Percentiles rank a stretch among this genome's conserved stretches.
These are phyloP conservation scores for Perkinsus marinus DNA, from an alignment of 169 alveolate species.

Conservation along the genomic window DNA sequence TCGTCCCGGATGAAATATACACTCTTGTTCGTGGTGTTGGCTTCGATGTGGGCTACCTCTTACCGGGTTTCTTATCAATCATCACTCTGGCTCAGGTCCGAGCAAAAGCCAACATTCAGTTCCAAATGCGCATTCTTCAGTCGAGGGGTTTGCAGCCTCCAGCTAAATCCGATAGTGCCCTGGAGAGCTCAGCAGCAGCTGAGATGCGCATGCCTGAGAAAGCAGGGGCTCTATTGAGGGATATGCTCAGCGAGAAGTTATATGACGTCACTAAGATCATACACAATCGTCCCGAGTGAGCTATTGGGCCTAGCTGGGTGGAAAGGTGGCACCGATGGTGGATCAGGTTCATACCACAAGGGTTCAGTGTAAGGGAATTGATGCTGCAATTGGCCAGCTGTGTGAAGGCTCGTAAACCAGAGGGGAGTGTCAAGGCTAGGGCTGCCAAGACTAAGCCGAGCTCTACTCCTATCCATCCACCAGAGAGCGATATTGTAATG, in stretches of 20 bases:
- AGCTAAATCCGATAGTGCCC: background rate
- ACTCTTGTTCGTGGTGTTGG: background rate
- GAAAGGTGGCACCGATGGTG: background rate
- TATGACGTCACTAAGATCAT: background rate
- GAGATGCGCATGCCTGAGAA: background rate
- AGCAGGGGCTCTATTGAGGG: background rate
- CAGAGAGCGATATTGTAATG: background rate
- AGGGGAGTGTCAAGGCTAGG: background rate
- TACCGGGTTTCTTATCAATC: background rate
- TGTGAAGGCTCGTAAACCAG: background rate
- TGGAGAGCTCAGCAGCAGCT: background rate
- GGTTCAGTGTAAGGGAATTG: background rate
- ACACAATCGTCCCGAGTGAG: background rate
- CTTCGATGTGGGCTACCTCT: background rate
- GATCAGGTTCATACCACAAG: background rate
- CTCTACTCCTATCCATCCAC: background rate
- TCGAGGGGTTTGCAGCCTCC: background rate
- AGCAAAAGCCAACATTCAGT: background rate
- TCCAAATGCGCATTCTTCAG: background rate
- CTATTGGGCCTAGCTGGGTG: background rate
- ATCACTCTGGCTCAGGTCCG: background rate
- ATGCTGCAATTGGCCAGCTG: background rate
- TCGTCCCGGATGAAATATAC: background rate
- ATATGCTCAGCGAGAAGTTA: background rate
- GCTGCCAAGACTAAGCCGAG: background rate